Conservation (phyloP, 495 filamentous ascomycete species). For the Xylaria flabelliformis region DNA sequence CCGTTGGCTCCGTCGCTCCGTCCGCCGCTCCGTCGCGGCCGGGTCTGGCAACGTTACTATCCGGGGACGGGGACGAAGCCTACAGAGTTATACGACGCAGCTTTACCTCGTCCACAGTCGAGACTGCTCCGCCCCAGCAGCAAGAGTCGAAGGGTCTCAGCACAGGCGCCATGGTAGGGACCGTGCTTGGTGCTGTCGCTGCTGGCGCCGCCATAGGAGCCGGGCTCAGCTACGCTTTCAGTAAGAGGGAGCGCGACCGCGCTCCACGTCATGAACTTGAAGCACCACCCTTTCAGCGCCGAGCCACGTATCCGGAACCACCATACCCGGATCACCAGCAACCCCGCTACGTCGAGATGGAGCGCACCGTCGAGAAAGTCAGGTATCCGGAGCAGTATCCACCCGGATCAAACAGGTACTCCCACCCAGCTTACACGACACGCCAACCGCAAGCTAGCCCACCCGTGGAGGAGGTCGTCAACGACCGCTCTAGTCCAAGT, state of each 20-base stretch:
- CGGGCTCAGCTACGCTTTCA: conserved; percentile 75
- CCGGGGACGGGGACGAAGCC: conserved; percentile 31
- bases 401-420: conserved; percentile 34
- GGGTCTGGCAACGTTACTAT: conserved; percentile 28
- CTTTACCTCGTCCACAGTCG: conserved; percentile 44
- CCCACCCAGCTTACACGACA: conserved; percentile 45
- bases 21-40: conserved; percentile 30
- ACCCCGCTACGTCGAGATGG: conserved; percentile 46
- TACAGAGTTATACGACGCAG: conserved; percentile 42
- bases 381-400: conserved; percentile 44
- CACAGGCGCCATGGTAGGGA: conserved; percentile 56
- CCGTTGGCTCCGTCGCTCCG: conserved; percentile 34
- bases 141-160: conserved; percentile 43
- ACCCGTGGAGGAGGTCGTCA: conserved; percentile 50
- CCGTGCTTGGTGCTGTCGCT: conserved; percentile 72
- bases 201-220: conserved; percentile 79
- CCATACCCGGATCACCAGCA: conserved; percentile 39
- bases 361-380: conserved; percentile 38
- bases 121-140: conserved; percentile 42
- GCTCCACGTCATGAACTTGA: conserved; percentile 50
- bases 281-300: conserved; percentile 42
- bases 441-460: conserved; percentile 44
- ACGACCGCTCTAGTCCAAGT: conserved; percentile 47
- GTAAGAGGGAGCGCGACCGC: conserved; percentile 59
- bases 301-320: conserved; percentile 47